Base-by-base conservation (phyloP, 2,329 filamentous ascomycete genomes). In the Epichloe festucae region DNA sequence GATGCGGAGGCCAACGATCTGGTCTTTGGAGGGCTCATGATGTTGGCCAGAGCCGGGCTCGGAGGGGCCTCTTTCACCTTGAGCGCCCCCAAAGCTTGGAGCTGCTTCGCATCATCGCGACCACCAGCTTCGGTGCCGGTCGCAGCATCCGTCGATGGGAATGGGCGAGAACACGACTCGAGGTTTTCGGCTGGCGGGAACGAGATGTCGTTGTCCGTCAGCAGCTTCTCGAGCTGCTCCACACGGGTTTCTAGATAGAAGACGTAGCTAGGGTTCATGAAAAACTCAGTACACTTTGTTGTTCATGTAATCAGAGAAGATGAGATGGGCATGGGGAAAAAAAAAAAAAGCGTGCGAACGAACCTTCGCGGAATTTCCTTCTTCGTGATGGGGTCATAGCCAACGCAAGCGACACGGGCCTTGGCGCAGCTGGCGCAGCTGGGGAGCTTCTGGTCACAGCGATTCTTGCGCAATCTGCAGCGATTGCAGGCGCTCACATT, bases 371-470 rank as follows among this genome's bases (percentile, higher is more conserved):
- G 91, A 53, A 97, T 95, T 70, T 96, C 89, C 63, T 87, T 84
- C 75, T 96, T 96, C 23, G 89, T 95, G 63, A 96, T 95, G 36
- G 91, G 90, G 65, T 97, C 91, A 67, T 95, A 96, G 56, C 91
- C 91, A 48, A 96, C 89, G 66, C 93, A 97, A 58, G 87, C 84
- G 45, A 94, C 87, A 53, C 80, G 79, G n/a, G 87, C 90, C 71
- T 96, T 96, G 66, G 90, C 89, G 69, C 91, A 97, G 59, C 87
- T 88, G 42, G 87, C 84, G 67, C 91, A 97, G 60, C 87, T 88
- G 8, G 91, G 91, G 55, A 97, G 76, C 57, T 85, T 84, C 75
- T 96, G 91, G 69, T 97, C 91, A 69, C 91, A 97, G 50, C 89
- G 79, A 65, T 96, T 97, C 74, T 97, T 97, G 62, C 91, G 81